Percentiles rank a stretch among this genome's conserved stretches.
These are phyloP conservation scores for Tetrapyrgos nigripes DNA, from an alignment of 1,284 basidiomycete genomes.

Conservation along the genomic window DNA sequence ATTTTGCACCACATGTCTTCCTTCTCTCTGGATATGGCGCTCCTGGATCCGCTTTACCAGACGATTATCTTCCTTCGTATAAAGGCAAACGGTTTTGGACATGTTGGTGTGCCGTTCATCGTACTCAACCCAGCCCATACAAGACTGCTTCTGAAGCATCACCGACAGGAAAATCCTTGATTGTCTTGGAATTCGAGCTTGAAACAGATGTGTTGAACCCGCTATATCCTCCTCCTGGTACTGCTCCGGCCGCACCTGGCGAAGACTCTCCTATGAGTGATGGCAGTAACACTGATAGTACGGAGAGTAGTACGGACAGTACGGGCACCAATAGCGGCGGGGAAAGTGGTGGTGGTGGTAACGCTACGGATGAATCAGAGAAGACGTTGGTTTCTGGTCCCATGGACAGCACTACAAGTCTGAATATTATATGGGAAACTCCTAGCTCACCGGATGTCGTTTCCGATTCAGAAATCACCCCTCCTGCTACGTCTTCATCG, in stretches of 20 bases:
- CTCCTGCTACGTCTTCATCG: conserved; percentile 1
- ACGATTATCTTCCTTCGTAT: conserved; percentile 38
- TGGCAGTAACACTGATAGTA: conserved; percentile 6
- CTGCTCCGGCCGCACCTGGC: conserved; percentile 23
- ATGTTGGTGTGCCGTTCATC: conserved; percentile 87
- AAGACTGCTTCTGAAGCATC: conserved; percentile 10
- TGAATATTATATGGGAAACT: background rate
- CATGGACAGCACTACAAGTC: background rate
- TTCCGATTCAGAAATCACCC: conserved; percentile 10
- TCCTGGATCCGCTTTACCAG: conserved; percentile 53
- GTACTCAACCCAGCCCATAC: conserved; percentile 45
- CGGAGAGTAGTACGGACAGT: conserved; percentile 17
- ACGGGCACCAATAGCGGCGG: conserved; percentile 24
- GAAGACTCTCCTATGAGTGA: conserved; percentile 13
- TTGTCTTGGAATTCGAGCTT: conserved; percentile 87
- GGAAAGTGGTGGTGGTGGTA: conserved; percentile 8
- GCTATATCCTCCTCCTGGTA: conserved; percentile 55
- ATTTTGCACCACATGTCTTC: conserved; percentile 75
- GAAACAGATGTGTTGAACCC: conserved; percentile 80
- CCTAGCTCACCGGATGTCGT: background rate
- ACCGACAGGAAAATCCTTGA: conserved; percentile 30
- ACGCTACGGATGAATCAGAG: conserved; percentile 34
- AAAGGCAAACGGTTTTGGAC: conserved; percentile 66
- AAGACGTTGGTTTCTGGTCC: conserved; percentile 31
- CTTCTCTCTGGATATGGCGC: conserved; percentile 75